Percentiles rank a stretch among this genome's conserved stretches.
phyloP scores from a whole-genome alignment of 2,329 filamentous ascomycete species.

The Pestalotiopsis sp. region DNA sequence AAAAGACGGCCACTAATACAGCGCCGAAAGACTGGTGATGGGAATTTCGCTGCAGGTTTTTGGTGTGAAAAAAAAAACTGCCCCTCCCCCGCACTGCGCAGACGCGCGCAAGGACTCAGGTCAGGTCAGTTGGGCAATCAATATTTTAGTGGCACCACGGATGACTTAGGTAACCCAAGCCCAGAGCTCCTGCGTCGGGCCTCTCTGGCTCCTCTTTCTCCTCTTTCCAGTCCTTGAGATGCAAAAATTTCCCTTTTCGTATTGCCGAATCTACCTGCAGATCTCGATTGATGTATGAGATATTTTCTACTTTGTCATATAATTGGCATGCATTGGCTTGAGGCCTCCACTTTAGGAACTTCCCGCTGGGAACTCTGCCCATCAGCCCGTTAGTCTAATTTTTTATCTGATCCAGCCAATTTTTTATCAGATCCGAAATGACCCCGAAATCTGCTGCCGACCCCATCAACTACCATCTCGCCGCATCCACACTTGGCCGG shows the following conservation, averaged over 20 bases:
- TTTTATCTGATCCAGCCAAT: background rate
- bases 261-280: background rate
- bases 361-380: background rate
- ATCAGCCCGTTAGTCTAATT: background rate
- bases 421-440: conserved; percentile 14
- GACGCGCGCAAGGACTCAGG: background rate
- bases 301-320: conserved; percentile 6
- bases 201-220: background rate
- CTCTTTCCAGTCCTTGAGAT: background rate
- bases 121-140: background rate
- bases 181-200: background rate
- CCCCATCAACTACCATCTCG: conserved; percentile 11
- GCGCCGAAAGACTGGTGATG: background rate
- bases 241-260: background rate
- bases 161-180: background rate
- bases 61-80: background rate
- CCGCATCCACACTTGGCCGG: conserved; percentile 12
- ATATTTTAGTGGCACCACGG: background rate
- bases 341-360: conserved; percentile 2
- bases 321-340: conserved; percentile 2
- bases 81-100: conserved; percentile 15
- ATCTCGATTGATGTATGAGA: conserved; percentile 6
- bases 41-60: background rate
- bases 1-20: background rate
- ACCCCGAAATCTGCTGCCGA: conserved; percentile 10